These are phyloP conservation scores for Arxiozyma slooffiae DNA, from an alignment of 1,139 yeast species.

Conservation along the genomic window DNA sequence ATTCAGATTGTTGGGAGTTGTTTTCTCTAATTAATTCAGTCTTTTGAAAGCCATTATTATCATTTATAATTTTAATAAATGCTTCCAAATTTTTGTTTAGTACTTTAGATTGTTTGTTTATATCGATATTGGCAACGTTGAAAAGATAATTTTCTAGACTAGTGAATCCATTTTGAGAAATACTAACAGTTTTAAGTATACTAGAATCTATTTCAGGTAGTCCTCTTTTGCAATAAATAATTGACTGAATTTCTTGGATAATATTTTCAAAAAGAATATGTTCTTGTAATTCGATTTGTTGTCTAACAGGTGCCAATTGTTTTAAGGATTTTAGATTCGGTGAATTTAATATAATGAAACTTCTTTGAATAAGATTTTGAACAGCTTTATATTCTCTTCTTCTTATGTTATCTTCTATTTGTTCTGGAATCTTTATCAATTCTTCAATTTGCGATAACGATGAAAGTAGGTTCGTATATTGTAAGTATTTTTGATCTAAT, in stretches of 20 bases:
- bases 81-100: constrained; percentile 35
- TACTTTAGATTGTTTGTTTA: constrained; percentile 40
- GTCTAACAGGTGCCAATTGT: constrained; percentile 48
- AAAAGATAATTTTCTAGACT: constrained; percentile 48
- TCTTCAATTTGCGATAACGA: constrained; percentile 61
- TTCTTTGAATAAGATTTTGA: constrained; percentile 50
- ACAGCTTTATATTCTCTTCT: constrained; percentile 65
- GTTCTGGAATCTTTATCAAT: constrained; percentile 49
- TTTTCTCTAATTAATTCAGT: constrained; percentile 2
- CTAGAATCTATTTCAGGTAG: constrained; percentile 9
- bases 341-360: constrained; percentile 47
- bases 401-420: constrained; percentile 53
- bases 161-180: constrained; percentile 32
- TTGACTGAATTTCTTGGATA: constrained; percentile 65
- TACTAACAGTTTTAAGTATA: constrained; percentile 16
- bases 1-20: constrained; percentile 12
- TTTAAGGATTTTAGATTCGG: constrained; percentile 55
- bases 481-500: constrained; percentile 51
- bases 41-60: constrained; percentile 4
- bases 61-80: constrained; percentile 31
- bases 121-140: constrained; percentile 50
- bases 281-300: constrained; percentile 54
- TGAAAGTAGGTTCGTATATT: constrained; percentile 61
- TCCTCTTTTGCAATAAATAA: constrained; percentile 52
- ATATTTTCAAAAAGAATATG: constrained; percentile 59